phyloP scores from a whole-genome alignment of 768 basidiomycete species.

The Amanita pallidorosea region DNA sequence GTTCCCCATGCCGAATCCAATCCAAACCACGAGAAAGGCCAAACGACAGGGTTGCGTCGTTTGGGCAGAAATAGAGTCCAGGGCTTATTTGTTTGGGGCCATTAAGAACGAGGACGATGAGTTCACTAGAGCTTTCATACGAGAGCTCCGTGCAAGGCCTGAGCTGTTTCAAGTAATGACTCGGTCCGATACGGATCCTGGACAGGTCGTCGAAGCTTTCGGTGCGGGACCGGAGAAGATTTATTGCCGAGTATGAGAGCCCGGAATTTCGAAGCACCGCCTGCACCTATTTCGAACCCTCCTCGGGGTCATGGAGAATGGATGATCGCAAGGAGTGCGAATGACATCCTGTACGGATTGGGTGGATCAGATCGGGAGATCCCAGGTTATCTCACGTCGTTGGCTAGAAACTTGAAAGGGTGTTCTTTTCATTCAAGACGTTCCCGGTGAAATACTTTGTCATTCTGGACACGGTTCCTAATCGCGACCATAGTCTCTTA shows the following conservation, averaged over 20 bases:
- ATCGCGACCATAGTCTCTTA: slow-evolving; percentile 7
- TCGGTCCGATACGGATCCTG: slow-evolving; percentile 17
- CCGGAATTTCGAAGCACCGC: not conserved
- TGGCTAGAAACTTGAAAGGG: not conserved
- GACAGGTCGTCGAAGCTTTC: slow-evolving; percentile 13
- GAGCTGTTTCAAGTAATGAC: slow-evolving; percentile 20
- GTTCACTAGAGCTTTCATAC: slow-evolving; percentile 16
- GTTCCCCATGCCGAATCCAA: not conserved
- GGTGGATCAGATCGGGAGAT: not conserved
- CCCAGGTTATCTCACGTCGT: not conserved
- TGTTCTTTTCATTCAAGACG: slow-evolving; percentile 19
- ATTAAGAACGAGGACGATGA: slow-evolving; percentile 15
- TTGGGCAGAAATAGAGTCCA: not conserved
- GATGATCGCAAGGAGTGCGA: not conserved
- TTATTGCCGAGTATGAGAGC: not conserved
- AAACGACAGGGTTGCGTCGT: not conserved
- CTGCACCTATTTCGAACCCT: not conserved
- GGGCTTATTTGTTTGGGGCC: slow-evolving; percentile 21
- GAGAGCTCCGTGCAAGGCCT: slow-evolving; percentile 17
- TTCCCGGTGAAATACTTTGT: slow-evolving; percentile 22
- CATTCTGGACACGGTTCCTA: slow-evolving; percentile 13
- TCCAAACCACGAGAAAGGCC: not conserved
- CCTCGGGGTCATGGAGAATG: not conserved
- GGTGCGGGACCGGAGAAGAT: slow-evolving; percentile 11
- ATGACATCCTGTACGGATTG: not conserved